Evolutionary conservation across 371 early-diverging fungal species (phyloP).

Genomic region (Homolaphlyctis polyrhiza): DNA sequence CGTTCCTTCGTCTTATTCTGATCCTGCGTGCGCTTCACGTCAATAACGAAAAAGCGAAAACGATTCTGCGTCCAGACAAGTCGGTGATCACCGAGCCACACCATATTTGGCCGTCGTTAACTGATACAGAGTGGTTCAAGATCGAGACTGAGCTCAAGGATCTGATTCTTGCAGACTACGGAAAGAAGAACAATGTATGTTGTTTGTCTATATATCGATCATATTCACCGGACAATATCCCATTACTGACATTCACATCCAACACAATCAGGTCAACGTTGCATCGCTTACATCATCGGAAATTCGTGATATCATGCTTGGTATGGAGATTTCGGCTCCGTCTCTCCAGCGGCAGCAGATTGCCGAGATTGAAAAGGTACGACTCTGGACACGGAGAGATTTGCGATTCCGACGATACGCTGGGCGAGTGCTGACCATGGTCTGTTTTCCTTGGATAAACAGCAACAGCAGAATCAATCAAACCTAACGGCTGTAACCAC

Average conservation of each 20-base stretch:
- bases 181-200: conserved; percentile 84
- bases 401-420: too few species aligned
- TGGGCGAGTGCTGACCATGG: too few species aligned
- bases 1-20: conserved; percentile 94
- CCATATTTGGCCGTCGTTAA: conserved; percentile 94
- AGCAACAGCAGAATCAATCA: conserved; percentile 84
- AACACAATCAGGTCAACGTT: conserved; percentile 73
- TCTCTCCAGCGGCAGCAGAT: conserved; percentile 95
- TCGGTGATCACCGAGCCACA: conserved; percentile 89
- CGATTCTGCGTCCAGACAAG: conserved; percentile 91
- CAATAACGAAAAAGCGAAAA: conserved; percentile 93
- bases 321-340: conserved; percentile 98
- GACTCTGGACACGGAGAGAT: too few species aligned
- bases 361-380: conserved; percentile 78
- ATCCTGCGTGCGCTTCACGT: conserved; percentile 95
- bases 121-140: conserved; percentile 97
- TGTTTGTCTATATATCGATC: conserved; percentile 7
- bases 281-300: conserved; percentile 94
- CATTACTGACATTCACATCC: not conserved
- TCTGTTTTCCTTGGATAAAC: too few species aligned
- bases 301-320: conserved; percentile 98
- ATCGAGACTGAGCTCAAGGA: conserved; percentile 96
- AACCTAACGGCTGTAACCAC: conserved; percentile 95
- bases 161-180: conserved; percentile 95
- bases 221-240: too few species aligned